These are phyloP conservation scores for Sclerotinia sclerotiorum DNA, from an alignment of 2,329 filamentous ascomycete genomes.

Conservation along the genomic window DNA sequence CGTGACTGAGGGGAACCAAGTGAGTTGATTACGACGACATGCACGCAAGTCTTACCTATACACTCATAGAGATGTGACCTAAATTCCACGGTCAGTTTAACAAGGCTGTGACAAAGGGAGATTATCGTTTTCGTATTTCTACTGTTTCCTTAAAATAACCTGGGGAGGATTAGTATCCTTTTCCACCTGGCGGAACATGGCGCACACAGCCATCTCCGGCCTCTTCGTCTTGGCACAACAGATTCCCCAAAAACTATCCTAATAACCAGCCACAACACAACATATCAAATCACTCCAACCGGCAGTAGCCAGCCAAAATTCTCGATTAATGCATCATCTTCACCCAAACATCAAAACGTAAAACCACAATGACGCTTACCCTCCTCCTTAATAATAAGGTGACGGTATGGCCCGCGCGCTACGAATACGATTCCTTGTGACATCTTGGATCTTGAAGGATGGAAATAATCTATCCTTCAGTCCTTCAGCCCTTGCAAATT, in stretches of 20 bases:
- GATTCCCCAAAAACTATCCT: neutral
- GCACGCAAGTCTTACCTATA: no score
- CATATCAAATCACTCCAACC: neutral
- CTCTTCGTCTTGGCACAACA: neutral
- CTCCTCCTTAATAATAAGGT: neutral
- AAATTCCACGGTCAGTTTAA: neutral
- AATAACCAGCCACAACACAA: neutral
- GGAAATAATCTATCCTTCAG: neutral
- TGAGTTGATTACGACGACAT: neutral
- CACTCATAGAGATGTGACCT: neutral
- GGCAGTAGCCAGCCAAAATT: neutral
- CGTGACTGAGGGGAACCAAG: neutral
- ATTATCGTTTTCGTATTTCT: neutral
- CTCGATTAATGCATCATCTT: neutral
- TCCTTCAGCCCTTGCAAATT: no score
- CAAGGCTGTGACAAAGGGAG: neutral
- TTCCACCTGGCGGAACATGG: neutral
- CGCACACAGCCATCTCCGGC: neutral
- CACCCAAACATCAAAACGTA: neutral
- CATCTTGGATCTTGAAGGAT: neutral
- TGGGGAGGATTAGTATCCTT: neutral
- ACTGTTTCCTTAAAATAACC: neutral
- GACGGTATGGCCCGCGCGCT: conserved; percentile 6
- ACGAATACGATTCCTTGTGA: conserved; percentile 13
- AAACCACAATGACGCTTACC: conserved; percentile 5